Evolutionary conservation across 106 monocot genomes (phyloP).

Genomic region (Dactylorhiza incarnata): DNA sequence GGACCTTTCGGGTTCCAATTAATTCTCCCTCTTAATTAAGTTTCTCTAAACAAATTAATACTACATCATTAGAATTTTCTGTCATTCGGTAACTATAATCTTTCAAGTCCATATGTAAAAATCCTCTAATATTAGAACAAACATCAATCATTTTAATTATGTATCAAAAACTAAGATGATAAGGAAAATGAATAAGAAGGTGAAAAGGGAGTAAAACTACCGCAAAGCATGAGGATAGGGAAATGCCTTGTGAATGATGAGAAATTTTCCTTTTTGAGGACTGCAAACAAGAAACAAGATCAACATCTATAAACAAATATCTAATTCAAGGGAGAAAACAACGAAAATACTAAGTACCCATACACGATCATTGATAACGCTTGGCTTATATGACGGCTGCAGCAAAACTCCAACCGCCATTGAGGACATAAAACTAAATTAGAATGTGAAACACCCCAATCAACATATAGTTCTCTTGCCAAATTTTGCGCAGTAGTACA

Average conservation of each 20-base stretch:
- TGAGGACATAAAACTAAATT: not conserved
- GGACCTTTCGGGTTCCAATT: not conserved
- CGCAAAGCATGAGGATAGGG: conserved; percentile 27
- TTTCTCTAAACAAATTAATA: not conserved
- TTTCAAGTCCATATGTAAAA: not conserved
- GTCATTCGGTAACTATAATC: not conserved
- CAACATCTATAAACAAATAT: not conserved
- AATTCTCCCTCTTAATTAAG: not conserved
- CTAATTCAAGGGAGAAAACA: not conserved
- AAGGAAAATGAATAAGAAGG: not conserved
- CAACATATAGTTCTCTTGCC: conserved; percentile 1
- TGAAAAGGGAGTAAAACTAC: conserved; percentile 19
- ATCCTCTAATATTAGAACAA: too few relatives aligned
- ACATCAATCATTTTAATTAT: not conserved
- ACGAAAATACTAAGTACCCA: conserved; percentile 15
- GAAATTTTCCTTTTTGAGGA: conserved; percentile 17
- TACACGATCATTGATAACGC: conserved; percentile 8
- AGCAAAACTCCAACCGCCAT: conserved; percentile 34
- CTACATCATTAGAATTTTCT: not conserved
- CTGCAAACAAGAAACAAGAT: conserved; percentile 20
- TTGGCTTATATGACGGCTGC: conserved; percentile 17
- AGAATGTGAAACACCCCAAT: not conserved
- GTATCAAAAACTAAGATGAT: not conserved
- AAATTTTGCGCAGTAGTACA: not conserved
- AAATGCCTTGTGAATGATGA: conserved; percentile 7